These are phyloP conservation scores for Urtica urens DNA, from an alignment of 306 rosid species.

Conservation along the genomic window DNA sequence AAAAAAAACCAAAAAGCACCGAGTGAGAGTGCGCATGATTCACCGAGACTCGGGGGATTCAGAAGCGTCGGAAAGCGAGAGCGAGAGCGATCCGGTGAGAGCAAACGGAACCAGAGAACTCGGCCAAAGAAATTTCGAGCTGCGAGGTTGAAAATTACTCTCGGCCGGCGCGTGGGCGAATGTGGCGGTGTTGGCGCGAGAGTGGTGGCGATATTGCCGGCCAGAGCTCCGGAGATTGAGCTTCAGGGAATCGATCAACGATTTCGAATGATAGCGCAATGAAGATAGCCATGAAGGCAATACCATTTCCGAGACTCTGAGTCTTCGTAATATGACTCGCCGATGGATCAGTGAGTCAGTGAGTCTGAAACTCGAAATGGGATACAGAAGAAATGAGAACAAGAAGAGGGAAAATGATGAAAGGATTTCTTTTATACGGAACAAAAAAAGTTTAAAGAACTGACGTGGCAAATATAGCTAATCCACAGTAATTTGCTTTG, in stretches of 20 bases:
- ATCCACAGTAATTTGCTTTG: too few species aligned
- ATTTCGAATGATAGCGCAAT: slow-evolving; percentile 44
- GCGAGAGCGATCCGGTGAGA: slow-evolving; percentile 61
- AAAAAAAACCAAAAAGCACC: not conserved
- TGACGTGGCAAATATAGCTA: too few species aligned
- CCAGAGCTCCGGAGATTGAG: slow-evolving; percentile 15
- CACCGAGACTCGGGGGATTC: slow-evolving; percentile 29
- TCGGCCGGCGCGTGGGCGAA: slow-evolving; percentile 7
- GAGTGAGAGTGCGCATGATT: not conserved
- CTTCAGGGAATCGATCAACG: slow-evolving; percentile 16
- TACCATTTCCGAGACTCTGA: too few species aligned
- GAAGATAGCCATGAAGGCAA: slow-evolving; percentile 48
- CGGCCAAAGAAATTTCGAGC: slow-evolving; percentile 17
- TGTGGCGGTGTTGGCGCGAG: slow-evolving; percentile 10
- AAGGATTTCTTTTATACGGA: too few species aligned
- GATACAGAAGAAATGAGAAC: too few species aligned
- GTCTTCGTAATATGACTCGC: too few species aligned
- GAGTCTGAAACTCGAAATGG: too few species aligned
- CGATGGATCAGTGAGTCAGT: not conserved
- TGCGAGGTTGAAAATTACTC: slow-evolving; percentile 16
- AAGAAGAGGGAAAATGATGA: too few species aligned
- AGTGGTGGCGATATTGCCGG: not conserved
- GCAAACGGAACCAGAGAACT: slow-evolving; percentile 49
- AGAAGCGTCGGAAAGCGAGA: slow-evolving; percentile 42
- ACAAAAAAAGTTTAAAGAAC: too few species aligned